Conservation (phyloP, 495 filamentous ascomycete species). For the Talaromyces stipitatus region DNA sequence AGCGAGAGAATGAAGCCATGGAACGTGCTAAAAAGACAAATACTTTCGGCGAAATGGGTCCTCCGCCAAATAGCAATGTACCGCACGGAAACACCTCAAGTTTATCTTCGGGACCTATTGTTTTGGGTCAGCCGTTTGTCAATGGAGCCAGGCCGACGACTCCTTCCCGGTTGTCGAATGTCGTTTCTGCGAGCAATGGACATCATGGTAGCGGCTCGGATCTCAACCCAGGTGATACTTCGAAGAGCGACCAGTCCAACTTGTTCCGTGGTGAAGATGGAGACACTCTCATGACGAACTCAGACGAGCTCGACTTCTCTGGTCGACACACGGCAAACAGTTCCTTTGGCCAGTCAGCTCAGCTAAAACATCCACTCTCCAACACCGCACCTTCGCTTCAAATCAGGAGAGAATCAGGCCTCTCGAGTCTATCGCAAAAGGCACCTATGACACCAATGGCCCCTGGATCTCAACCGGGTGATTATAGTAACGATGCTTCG, state of each 20-base stretch:
- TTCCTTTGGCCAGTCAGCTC: conserved; percentile 47
- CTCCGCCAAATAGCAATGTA: conserved; percentile 26
- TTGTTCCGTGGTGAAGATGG: conserved; percentile 56
- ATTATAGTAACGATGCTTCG: conserved; percentile 78
- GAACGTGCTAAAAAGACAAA: conserved; percentile 53
- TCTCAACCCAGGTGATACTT: conserved; percentile 34
- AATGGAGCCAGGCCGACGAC: conserved; percentile 44
- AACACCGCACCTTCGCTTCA: conserved; percentile 47
- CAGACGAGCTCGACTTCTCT: conserved; percentile 30
- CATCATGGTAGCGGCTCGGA: conserved; percentile 39
- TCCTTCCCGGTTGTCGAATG: conserved; percentile 37
- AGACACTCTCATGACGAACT: conserved; percentile 43
- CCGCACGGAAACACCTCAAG: conserved; percentile 37
- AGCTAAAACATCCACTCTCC: conserved; percentile 40
- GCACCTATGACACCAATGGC: conserved; percentile 69
- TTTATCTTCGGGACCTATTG: conserved; percentile 49
- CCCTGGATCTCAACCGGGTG: conserved; percentile 64
- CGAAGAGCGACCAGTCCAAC: conserved; percentile 50
- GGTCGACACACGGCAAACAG: conserved; percentile 35
- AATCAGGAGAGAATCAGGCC: conserved; percentile 39
- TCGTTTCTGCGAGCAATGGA: conserved; percentile 46
- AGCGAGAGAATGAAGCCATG: conserved; percentile 55
- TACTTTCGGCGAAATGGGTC: conserved; percentile 24
- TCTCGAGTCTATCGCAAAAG: conserved; percentile 55
- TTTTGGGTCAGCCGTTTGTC: conserved; percentile 51